Percentiles rank a stretch among this genome's conserved stretches.
Conservation (phyloP, 345 rosid genomes). For the Pelargonium nanum region DNA sequence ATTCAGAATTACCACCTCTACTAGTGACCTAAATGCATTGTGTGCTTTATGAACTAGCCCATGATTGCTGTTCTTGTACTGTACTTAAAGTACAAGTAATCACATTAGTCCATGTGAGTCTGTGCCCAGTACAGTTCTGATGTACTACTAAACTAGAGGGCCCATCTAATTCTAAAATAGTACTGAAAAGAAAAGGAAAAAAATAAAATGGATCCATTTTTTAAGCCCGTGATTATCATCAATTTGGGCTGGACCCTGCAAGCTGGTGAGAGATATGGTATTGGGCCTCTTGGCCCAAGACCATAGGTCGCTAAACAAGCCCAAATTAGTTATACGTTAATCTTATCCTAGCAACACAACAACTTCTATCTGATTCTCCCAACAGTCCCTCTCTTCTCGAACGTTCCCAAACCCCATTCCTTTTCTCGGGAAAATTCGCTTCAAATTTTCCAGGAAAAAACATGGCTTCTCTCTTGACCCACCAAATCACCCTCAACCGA, state of each 20-base stretch:
- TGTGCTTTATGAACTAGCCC: too few relatives aligned
- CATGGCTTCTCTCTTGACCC: conserved; percentile 16
- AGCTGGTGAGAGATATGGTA: background rate
- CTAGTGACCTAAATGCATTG: too few relatives aligned
- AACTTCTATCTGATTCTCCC: too few relatives aligned
- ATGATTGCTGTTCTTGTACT: too few relatives aligned
- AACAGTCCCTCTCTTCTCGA: background rate
- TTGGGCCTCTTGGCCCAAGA: background rate
- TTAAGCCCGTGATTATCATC: background rate
- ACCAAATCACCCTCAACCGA: conserved; percentile 13
- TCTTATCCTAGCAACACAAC: too few relatives aligned
- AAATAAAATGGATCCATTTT: background rate
- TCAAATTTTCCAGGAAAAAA: background rate
- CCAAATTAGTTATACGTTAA: too few relatives aligned
- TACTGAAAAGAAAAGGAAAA: background rate
- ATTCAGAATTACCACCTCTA: too few relatives aligned
- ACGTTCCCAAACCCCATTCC: background rate
- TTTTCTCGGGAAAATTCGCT: background rate
- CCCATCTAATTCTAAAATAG: too few relatives aligned
- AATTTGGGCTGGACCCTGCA: background rate
- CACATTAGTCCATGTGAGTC: too few relatives aligned
- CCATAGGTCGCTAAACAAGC: background rate
- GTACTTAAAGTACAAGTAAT: too few relatives aligned
- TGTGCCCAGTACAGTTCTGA: too few relatives aligned
- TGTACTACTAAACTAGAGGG: too few relatives aligned